Conservation (phyloP, 1,284 basidiomycete species). For the Grifola frondosa region DNA sequence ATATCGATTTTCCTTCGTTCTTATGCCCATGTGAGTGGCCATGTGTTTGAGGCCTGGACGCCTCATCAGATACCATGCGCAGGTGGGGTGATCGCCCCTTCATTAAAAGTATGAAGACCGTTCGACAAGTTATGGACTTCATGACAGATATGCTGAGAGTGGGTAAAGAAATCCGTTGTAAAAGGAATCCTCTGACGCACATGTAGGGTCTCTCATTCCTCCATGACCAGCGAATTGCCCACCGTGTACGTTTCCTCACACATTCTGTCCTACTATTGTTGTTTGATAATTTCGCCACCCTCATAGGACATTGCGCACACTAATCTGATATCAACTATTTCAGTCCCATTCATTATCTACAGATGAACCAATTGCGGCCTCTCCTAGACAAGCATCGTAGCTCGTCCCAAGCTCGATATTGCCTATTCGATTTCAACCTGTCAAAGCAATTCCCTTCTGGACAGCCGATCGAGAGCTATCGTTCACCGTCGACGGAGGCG, state of each 20-base stretch:
- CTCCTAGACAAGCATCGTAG: not conserved
- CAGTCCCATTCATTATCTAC: no score
- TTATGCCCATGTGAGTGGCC: conserved; percentile 3
- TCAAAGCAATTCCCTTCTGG: not conserved
- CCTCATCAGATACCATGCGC: no score
- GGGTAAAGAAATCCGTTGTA: not conserved
- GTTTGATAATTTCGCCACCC: no score
- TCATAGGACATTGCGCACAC: no score
- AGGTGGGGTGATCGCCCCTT: not conserved
- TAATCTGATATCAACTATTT: no score
- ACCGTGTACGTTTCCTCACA: conserved; percentile 9
- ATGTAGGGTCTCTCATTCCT: conserved; percentile 1
- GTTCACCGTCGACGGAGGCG: not conserved
- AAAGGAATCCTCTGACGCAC: not conserved
- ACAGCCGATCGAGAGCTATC: not conserved
- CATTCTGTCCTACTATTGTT: no score
- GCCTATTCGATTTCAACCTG: conserved; percentile 7
- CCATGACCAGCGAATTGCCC: conserved; percentile 5
- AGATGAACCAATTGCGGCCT: no score
- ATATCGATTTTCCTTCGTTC: conserved; percentile 1
- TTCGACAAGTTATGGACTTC: conserved; percentile 2
- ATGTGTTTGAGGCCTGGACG: not conserved
- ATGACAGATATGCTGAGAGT: conserved; percentile 2
- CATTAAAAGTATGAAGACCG: not conserved
- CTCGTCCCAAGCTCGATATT: not conserved